Conservation (phyloP, 2,329 filamentous ascomycete species). For the Tympanopsis confertula region DNA sequence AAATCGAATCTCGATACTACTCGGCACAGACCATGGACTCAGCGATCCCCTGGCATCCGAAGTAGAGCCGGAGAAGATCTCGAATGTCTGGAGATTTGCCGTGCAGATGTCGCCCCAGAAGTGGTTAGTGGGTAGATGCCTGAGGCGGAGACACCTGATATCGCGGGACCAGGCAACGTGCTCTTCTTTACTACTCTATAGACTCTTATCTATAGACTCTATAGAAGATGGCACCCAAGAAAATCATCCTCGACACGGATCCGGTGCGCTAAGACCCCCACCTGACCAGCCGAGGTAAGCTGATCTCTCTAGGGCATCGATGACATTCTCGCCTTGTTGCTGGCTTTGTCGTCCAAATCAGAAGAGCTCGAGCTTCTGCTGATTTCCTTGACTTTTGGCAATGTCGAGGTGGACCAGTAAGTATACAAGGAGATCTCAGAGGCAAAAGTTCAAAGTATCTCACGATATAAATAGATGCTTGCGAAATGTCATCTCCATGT, state of each 20-base stretch:
- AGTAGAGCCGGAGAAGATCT: too few species aligned
- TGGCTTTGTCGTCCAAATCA: slow-evolving; percentile 42
- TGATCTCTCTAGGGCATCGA: slow-evolving; percentile 32
- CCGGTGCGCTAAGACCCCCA: slow-evolving; percentile 29
- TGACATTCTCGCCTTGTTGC: slow-evolving; percentile 48
- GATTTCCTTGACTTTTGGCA: slow-evolving; percentile 50
- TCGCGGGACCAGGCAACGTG: too few species aligned
- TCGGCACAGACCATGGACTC: too few species aligned
- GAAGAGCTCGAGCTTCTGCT: slow-evolving; percentile 49
- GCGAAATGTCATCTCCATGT: slow-evolving; percentile 52
- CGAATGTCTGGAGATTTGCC: too few species aligned
- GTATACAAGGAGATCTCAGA: slow-evolving; percentile 6
- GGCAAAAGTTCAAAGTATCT: background rate
- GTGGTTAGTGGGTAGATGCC: too few species aligned
- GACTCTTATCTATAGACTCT: background rate
- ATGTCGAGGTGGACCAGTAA: slow-evolving; percentile 48
- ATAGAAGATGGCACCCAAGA: slow-evolving; percentile 7
- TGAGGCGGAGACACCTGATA: too few species aligned
- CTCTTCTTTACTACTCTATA: background rate
- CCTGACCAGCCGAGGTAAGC: background rate
- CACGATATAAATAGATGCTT: slow-evolving; percentile 34
- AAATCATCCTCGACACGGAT: slow-evolving; percentile 57
- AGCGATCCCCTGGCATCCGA: too few species aligned
- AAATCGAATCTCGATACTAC: too few species aligned
- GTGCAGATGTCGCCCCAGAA: too few species aligned